A percentile compares a stretch with the other conserved stretches of the same genome.
Evolutionary conservation across 345 rosid genomes (phyloP).

Genomic region (Populus davidiana): DNA sequence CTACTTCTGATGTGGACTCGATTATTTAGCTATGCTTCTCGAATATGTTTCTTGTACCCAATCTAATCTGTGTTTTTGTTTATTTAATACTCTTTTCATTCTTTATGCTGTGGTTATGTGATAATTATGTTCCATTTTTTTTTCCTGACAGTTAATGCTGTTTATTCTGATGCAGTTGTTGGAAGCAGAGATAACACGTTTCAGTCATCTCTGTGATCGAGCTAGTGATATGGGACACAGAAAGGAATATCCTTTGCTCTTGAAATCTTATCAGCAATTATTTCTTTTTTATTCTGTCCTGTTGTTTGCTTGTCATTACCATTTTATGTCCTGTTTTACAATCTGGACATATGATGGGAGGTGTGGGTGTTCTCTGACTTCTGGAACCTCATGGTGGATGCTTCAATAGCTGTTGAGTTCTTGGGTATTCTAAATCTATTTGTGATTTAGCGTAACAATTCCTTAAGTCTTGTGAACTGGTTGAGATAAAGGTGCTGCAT

Average conservation of each 20-base stretch:
- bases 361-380: background rate
- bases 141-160: background rate
- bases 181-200: conserved; percentile 80
- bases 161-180: conserved; percentile 57
- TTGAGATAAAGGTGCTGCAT: background rate
- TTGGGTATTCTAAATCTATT: background rate
- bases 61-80: background rate
- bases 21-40: background rate
- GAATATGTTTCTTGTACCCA: background rate
- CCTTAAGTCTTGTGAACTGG: background rate
- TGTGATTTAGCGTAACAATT: background rate
- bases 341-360: background rate
- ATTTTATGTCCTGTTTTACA: background rate
- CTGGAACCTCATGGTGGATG: background rate
- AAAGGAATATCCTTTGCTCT: conserved; percentile 90
- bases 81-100: background rate
- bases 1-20: background rate
- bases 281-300: background rate
- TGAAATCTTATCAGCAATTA: background rate
- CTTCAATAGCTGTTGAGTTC: background rate
- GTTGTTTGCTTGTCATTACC: background rate
- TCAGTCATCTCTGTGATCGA: conserved; percentile 97
- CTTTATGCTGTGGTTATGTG: background rate
- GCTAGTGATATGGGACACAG: conserved; percentile 93
- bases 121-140: background rate